Conservation (phyloP, 495 filamentous ascomycete species). For the Articulospora tetracladia region DNA sequence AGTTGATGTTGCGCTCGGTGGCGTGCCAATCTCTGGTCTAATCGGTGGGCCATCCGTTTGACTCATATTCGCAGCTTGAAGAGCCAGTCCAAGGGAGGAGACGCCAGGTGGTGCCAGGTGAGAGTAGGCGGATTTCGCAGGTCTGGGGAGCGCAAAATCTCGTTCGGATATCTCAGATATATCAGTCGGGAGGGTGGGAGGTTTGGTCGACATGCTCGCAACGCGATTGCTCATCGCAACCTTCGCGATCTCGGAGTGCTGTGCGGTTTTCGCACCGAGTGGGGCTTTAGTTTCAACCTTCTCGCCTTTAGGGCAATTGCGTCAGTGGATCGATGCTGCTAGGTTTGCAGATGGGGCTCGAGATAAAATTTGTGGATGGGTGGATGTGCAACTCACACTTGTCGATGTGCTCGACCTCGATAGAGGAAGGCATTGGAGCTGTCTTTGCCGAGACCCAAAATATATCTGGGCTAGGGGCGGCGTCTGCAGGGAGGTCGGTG, state of each 20-base stretch:
- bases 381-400: background rate
- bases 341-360: background rate
- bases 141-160: slow-evolving; percentile 11
- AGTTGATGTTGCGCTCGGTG: slow-evolving; percentile 45
- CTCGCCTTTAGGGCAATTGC: background rate
- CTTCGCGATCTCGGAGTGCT: slow-evolving; percentile 44
- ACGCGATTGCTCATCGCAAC: slow-evolving; percentile 43
- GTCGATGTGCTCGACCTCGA: background rate
- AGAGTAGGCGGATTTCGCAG: slow-evolving; percentile 11
- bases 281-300: background rate
- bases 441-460: background rate
- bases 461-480: background rate
- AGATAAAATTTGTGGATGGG: background rate
- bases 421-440: background rate
- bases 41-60: slow-evolving; percentile 29
- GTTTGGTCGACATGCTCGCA: slow-evolving; percentile 10
- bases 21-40: slow-evolving; percentile 23
- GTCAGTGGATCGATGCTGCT: background rate
- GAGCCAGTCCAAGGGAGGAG: slow-evolving; percentile 22
- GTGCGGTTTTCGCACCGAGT: slow-evolving; percentile 13
- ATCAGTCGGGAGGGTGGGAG: slow-evolving; percentile 7
- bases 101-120: slow-evolving; percentile 16
- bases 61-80: slow-evolving; percentile 20
- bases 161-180: background rate
- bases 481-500: background rate